Evolutionary conservation across 192 early-diverging fungal genomes (phyloP).

Genomic region (Dispira simplex): DNA sequence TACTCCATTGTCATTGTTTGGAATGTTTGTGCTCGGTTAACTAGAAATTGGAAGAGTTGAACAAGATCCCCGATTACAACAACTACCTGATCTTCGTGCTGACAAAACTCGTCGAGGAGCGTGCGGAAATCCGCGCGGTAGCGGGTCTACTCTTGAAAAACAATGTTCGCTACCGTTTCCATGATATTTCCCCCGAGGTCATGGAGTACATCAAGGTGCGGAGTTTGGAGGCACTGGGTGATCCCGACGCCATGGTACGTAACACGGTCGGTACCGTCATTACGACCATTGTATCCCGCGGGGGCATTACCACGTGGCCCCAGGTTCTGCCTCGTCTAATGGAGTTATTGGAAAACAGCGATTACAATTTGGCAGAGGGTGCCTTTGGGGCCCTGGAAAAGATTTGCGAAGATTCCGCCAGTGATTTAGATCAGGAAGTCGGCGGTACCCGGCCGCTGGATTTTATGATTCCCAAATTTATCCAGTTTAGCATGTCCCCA

Average conservation of each 20-base stretch:
- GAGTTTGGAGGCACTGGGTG: slow-evolving; percentile 45
- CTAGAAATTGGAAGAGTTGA: slow-evolving; percentile 60
- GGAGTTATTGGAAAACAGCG: slow-evolving; percentile 51
- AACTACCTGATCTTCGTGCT: slow-evolving; percentile 84
- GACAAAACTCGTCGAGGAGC: slow-evolving; percentile 48
- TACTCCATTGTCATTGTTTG: too few species aligned
- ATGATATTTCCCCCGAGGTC: slow-evolving; percentile 32
- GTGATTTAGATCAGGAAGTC: slow-evolving; percentile 58
- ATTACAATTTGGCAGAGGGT: slow-evolving; percentile 65
- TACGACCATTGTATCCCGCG: slow-evolving; percentile 62
- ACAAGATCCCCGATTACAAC: slow-evolving; percentile 72
- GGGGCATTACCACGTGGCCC: slow-evolving; percentile 63
- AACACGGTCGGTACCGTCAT: slow-evolving; percentile 78
- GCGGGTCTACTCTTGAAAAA: slow-evolving; percentile 78
- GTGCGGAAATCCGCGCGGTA: slow-evolving; percentile 51
- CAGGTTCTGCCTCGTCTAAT: slow-evolving; percentile 67
- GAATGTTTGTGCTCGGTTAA: background rate
- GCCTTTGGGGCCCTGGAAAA: slow-evolving; percentile 77
- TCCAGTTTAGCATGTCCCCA: slow-evolving; percentile 68
- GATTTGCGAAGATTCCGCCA: slow-evolving; percentile 90
- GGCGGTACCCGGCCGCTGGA: slow-evolving; percentile 59
- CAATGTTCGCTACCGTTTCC: slow-evolving; percentile 41
- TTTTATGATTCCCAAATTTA: slow-evolving; percentile 81
- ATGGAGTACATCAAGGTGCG: slow-evolving; percentile 51
- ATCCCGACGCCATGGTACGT: slow-evolving; percentile 53